Percentiles rank a stretch among this genome's conserved stretches.
Conservation (phyloP, 2,329 filamentous ascomycete genomes). For the Dryadomyces sulphureus region DNA sequence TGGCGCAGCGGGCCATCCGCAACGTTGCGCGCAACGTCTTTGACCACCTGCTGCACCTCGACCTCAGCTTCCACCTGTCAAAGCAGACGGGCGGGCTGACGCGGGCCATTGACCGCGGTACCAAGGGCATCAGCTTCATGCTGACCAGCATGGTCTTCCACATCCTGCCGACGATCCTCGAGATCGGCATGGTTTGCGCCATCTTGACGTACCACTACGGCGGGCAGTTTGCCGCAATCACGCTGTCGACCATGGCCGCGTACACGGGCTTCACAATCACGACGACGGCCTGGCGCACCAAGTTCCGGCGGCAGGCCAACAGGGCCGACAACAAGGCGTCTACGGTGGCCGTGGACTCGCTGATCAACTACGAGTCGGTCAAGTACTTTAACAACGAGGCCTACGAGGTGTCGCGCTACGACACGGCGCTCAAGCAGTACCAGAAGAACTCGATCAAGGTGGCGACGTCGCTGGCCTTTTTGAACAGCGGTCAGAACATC, state of each 20-base stretch:
- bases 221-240: conserved; percentile 79
- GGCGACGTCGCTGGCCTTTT: conserved; percentile 77
- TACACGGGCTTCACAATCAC: conserved; percentile 96
- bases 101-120: conserved; percentile 86
- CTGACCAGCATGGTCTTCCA: conserved; percentile 98
- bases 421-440: conserved; percentile 71
- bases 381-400: conserved; percentile 99
- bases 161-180: conserved; percentile 80
- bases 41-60: conserved; percentile 71
- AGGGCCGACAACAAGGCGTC: conserved; percentile 91
- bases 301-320: conserved; percentile 89
- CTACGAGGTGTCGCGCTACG: conserved; percentile 83
- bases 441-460: conserved; percentile 95
- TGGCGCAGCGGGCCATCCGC: conserved; percentile 92
- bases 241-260: conserved; percentile 75
- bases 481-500: conserved; percentile 92
- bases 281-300: conserved; percentile 93
- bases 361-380: conserved; percentile 98
- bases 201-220: conserved; percentile 96
- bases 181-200: conserved; percentile 90
- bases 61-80: conserved; percentile 84
- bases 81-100: conserved; percentile 93
- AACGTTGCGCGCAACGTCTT: conserved; percentile 87
- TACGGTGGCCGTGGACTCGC: conserved; percentile 85
- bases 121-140: conserved; percentile 95